Evolutionary conservation across 2,329 filamentous ascomycete species (phyloP).

Genomic region (Phialophora tarda): DNA sequence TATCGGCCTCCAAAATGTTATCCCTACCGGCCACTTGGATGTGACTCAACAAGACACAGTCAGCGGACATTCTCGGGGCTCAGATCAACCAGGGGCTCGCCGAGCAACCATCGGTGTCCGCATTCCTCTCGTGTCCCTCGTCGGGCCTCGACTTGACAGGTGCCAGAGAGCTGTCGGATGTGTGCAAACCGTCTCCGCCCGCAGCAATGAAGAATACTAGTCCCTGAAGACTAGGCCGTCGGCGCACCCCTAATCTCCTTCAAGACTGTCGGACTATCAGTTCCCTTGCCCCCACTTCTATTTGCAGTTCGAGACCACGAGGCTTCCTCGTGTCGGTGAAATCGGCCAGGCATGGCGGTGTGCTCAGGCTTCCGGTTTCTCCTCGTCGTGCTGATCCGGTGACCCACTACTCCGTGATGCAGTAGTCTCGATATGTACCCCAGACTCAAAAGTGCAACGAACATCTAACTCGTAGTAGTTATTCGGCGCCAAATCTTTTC

Average conservation of each 20-base stretch:
- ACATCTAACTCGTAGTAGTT: conserved; percentile 11
- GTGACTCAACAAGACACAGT: conserved; percentile 2
- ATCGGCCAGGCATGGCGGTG: conserved; percentile 22
- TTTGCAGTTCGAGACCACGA: conserved; percentile 13
- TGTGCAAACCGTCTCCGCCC: conserved; percentile 10
- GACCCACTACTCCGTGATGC: conserved; percentile 15
- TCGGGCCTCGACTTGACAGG: background rate
- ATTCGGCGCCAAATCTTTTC: no score
- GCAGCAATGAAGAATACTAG: conserved; percentile 17
- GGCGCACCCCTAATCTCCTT: conserved; percentile 10
- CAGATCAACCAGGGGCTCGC: background rate
- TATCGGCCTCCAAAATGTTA: conserved; percentile 12
- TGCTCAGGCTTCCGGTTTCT: conserved; percentile 20
- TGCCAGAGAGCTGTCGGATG: conserved; percentile 8
- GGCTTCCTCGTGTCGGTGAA: conserved; percentile 13
- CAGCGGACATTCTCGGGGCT: conserved; percentile 5
- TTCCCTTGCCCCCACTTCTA: conserved; percentile 8
- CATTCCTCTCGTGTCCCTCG: background rate
- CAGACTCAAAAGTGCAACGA: conserved; percentile 31
- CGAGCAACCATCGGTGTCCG: conserved; percentile 5
- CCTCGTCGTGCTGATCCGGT: conserved; percentile 23
- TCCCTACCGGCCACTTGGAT: background rate
- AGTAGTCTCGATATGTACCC: conserved; percentile 12
- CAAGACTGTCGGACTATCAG: conserved; percentile 17
- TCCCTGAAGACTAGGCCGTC: conserved; percentile 1